A percentile compares a stretch with the other conserved stretches of the same genome.
Conservation (phyloP, 169 alveolate genomes). For the Plasmodium yoelii region DNA sequence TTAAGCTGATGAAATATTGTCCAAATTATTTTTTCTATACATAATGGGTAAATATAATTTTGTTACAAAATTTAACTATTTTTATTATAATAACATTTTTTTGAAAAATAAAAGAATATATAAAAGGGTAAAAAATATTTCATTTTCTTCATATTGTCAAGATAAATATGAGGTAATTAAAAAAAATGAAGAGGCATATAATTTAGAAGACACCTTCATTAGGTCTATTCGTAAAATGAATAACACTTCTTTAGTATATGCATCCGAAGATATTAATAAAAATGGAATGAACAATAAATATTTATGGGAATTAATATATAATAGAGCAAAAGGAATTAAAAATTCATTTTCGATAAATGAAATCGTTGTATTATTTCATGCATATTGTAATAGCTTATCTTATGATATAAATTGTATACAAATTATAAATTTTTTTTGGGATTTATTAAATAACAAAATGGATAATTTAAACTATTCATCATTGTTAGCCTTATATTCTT, state of each 20-base stretch:
- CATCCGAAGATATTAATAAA: slow-evolving; percentile 59
- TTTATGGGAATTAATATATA: slow-evolving; percentile 57
- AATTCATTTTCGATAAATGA: slow-evolving; percentile 41
- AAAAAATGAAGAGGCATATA: slow-evolving; percentile 38
- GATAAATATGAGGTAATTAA: slow-evolving; percentile 18
- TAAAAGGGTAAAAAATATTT: no score
- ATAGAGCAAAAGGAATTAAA: slow-evolving; percentile 38
- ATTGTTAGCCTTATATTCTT: slow-evolving; percentile 37
- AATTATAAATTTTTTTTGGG: slow-evolving; percentile 58
- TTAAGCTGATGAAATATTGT: no score
- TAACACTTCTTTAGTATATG: slow-evolving; percentile 48
- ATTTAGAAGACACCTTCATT: slow-evolving; percentile 44
- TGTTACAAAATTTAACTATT: no score
- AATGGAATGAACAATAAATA: slow-evolving; percentile 35
- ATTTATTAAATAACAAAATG: slow-evolving; percentile 34
- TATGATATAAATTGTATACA: slow-evolving; percentile 19
- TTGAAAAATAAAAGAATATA: no score
- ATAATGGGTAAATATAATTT: no score
- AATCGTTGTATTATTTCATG: slow-evolving; percentile 50
- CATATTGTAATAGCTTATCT: slow-evolving; percentile 68
- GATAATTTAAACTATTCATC: slow-evolving; percentile 20
- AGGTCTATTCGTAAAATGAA: slow-evolving; percentile 64
- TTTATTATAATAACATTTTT: no score
- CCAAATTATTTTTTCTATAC: no score
- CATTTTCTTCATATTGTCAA: background rate